Base-by-base conservation (phyloP, 2,329 filamentous ascomycete species). In the Ophiocordyceps camponoti-floridani region DNA sequence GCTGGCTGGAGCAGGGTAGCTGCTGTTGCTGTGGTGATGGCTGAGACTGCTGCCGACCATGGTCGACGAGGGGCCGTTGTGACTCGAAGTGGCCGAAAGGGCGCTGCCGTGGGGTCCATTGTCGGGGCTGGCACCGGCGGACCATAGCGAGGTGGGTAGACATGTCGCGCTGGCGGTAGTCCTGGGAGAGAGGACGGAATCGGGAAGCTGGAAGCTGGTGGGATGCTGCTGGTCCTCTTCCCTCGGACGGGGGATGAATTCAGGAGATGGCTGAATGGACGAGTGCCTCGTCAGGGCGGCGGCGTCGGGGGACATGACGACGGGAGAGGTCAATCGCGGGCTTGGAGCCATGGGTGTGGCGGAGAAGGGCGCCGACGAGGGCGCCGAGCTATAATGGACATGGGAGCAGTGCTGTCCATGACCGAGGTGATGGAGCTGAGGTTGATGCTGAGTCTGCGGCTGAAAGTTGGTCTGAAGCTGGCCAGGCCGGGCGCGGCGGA, bases 201-300 rank as follows among this genome's bases (percentile, higher is more conserved):
- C 84, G 31, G 84, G 82, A 41, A 91, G 72, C 54, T 82, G 74
- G 49, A 88, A 75, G 45, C 72, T 73, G 26, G 68, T 57, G 30
- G 64, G 62, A 44, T 66, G 67, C 31, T 68, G 23, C 23, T 23
- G 62, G 44, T 76, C 75, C 45, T 70, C 62, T 40, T 74, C 72
- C 49, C 69, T 66, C 33, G 70, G 72, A 16, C 70, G 68, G 44
- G 35, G 35, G n/a, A 72, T 65, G 42, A 70, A 68, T 52, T 85
- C 80, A 5, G 82, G 81, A 0, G 82, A 84, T 3, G 70, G 69
- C 54, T 82, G 77, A 46, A 81, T 62, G 10, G 79, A 83, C 56
- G 73, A 77, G 59, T 70, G 75, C 45, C 69, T 73, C 46, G 72
- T 75, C 50, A 73, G 62, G 41, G 70, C 61, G 33, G 66, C 60